Evolutionary conservation across 805 yeast species (phyloP), one percentile per base, ranked within the genome.

Genomic region (Brettanomyces sp.): DNA sequence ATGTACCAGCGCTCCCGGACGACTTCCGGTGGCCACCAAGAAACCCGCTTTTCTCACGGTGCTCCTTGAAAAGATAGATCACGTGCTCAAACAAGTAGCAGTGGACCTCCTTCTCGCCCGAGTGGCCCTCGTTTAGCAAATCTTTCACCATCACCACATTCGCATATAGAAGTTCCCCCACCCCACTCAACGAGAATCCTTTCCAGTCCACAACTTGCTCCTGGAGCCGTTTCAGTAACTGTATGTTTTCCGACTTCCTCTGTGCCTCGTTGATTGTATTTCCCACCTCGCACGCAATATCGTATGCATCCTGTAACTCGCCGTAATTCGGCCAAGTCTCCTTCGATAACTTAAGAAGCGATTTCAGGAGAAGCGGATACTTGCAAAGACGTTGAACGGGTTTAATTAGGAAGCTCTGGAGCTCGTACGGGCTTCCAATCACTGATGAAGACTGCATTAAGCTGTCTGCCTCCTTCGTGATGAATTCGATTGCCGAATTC

Each of bases 351-450:
- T 87, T 88, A 43, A 86, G 62, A 45, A 93, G 70, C 58, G 87
- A 93, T 55, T 76, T 79, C 44, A 93, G 66, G 42, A 93, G 70
- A 44, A 93, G 67, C 2, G 98, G 99, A 63, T 93, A 93, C 62
- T 90, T 87, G 72, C 96, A 87, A n/a, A 93, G 73, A 52, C 99
- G 76, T 68, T 93, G 99, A 36, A 93, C 87, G 0, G 99, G 99
- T 62, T 91, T 93, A 55, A 93, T 78, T 38, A 93, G 72, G 63
- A 86, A 86, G 43, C 91, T 81, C 60, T 86, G 98, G 45, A 93
- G 71, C 63, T 91, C 99, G 59, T 89, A 81, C 39, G 87, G 84
- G 25, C 93, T 91, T 52, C 82, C 91, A 49, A 90, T 79, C 36
- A 89, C 65, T 21, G 68, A 59, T 4, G 83, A 72, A 21, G 80